Percentiles rank a stretch among this genome's conserved stretches.
These are phyloP conservation scores for Brassica juncea DNA, from an alignment of 345 rosid genomes.

Conservation along the genomic window DNA sequence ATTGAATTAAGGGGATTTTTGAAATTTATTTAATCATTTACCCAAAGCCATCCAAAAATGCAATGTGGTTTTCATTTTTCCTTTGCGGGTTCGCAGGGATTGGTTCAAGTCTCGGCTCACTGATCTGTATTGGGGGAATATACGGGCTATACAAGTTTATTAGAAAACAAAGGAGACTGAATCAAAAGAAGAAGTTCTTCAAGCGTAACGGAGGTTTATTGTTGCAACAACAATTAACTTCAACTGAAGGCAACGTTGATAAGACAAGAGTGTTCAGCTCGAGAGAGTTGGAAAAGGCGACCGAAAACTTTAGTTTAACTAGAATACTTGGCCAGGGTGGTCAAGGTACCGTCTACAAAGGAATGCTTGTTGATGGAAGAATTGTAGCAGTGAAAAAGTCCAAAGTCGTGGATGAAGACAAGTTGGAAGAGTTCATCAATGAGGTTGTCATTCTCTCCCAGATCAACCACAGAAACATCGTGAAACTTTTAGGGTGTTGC, in stretches of 20 bases:
- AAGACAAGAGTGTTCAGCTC: constrained; percentile 39
- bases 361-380: constrained; percentile 34
- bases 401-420: constrained; percentile 40
- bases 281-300: constrained; percentile 34
- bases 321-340: constrained; percentile 49
- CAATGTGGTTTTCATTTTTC: too few relatives aligned
- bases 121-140: constrained; percentile 1
- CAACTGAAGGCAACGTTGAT: constrained; percentile 1
- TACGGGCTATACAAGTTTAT: constrained; percentile 15
- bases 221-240: constrained; percentile 38
- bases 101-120: constrained; percentile 12
- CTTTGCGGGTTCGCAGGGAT: not conserved
- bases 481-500: constrained; percentile 49
- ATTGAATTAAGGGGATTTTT: too few relatives aligned
- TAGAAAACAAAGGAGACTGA: not conserved
- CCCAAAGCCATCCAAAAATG: too few relatives aligned
- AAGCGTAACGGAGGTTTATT: constrained; percentile 38
- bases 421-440: constrained; percentile 50
- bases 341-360: constrained; percentile 47
- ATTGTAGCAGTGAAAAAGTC: constrained; percentile 50
- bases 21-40: too few relatives aligned
- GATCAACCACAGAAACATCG: constrained; percentile 49
- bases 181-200: constrained; percentile 27
- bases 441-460: constrained; percentile 49
- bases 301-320: constrained; percentile 33